Percentiles rank a stretch among this genome's conserved stretches.
These are phyloP conservation scores for Raddia distichophylla DNA, from an alignment of 176 grass and related monocot species.

Conservation along the genomic window DNA sequence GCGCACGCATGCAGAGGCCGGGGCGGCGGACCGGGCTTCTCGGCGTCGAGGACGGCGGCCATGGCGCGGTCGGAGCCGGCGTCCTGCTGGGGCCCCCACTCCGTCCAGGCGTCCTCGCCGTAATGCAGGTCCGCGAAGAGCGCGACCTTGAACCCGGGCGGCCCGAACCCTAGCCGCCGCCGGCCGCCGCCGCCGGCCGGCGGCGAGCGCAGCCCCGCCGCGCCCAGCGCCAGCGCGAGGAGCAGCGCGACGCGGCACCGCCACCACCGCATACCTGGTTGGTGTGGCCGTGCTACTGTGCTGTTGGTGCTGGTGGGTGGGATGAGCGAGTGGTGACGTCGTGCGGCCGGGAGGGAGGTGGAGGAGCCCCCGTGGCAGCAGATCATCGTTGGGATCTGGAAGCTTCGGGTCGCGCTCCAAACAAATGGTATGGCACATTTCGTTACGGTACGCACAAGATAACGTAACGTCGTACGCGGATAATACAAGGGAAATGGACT, in stretches of 20 bases:
- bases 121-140: conserved; percentile 95
- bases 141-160: conserved; percentile 82
- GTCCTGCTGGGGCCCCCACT: conserved; percentile 85
- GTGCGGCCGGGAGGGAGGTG: background rate
- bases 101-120: conserved; percentile 87
- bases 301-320: background rate
- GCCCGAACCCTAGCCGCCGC: conserved; percentile 44
- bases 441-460: no score
- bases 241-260: background rate
- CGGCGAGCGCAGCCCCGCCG: background rate
- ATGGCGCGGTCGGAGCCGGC: conserved; percentile 66
- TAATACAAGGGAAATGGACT: no score
- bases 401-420: no score
- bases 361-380: background rate
- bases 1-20: no score
- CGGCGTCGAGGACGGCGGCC: conserved; percentile 71
- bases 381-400: no score
- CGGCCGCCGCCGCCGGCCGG: background rate
- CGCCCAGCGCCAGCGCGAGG: background rate
- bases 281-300: no score
- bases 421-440: no score
- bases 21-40: conserved; percentile 61
- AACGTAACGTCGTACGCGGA: no score
- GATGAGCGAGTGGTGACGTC: background rate
- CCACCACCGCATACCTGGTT: conserved; percentile 30